phyloP scores from a whole-genome alignment of 2,329 filamentous ascomycete genomes.

The Diaporthe citri region DNA sequence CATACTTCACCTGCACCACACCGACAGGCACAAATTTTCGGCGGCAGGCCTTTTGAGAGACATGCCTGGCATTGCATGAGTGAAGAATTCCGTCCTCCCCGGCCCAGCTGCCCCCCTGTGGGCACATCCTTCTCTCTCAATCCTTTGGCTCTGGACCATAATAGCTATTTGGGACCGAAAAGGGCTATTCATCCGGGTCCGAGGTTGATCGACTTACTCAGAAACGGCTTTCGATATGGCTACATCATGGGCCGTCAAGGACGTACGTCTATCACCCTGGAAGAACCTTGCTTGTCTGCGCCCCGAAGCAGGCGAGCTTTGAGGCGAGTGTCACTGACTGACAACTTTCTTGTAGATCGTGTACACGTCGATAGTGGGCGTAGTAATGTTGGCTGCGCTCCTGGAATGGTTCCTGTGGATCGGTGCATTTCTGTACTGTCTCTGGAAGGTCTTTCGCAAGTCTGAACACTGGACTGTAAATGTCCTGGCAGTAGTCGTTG shows the following conservation, averaged over 20 bases:
- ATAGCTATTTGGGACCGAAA: not conserved
- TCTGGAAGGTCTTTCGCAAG: conserved; percentile 89
- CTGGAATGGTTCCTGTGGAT: conserved; percentile 97
- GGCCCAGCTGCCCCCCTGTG: not conserved
- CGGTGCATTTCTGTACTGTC: conserved; percentile 91
- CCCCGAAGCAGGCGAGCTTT: not conserved
- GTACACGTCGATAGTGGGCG: conserved; percentile 84
- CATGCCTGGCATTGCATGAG: conserved; percentile 31
- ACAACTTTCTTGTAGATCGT: conserved; percentile 72
- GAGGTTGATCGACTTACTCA: not conserved
- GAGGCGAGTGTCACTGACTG: conserved; percentile 34
- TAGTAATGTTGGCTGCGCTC: conserved; percentile 85
- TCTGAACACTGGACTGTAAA: conserved; percentile 89
- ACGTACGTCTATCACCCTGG: conserved; percentile 48
- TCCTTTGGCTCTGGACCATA: not conserved
- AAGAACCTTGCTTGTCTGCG: too few species aligned
- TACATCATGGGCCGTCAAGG: conserved; percentile 46
- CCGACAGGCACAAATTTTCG: not conserved
- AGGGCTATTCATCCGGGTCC: not conserved
- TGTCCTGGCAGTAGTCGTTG: conserved; percentile 81
- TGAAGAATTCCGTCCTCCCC: not conserved
- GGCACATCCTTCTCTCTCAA: not conserved
- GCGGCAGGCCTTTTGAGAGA: conserved; percentile 1
- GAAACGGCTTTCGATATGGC: conserved; percentile 33
- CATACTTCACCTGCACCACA: not conserved